Conservation (phyloP, 106 monocot genomes). For the Dendrobium nobile region DNA sequence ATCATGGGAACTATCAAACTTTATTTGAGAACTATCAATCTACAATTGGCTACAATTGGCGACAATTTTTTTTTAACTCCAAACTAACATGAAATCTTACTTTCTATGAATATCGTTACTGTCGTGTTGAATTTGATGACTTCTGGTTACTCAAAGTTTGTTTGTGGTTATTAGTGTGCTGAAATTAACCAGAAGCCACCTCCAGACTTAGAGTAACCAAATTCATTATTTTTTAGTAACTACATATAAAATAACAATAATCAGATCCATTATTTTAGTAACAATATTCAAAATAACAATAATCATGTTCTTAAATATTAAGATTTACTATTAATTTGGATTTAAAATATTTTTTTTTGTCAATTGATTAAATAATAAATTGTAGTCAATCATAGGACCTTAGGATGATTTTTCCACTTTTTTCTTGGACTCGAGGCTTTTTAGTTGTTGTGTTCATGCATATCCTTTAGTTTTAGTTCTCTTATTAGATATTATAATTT, state of each 20-base stretch:
- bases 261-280: neutral
- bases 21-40: conserved; percentile 15
- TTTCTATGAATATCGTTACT: neutral
- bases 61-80: neutral
- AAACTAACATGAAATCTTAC: neutral
- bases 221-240: neutral
- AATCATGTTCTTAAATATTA: neutral
- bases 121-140: neutral
- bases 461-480: neutral
- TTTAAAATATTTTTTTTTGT: neutral
- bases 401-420: neutral
- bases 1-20: conserved; percentile 66
- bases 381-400: neutral
- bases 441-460: neutral
- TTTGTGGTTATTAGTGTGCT: neutral
- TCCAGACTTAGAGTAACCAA: neutral
- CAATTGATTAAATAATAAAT: neutral
- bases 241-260: neutral
- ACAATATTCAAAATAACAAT: neutral
- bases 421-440: neutral
- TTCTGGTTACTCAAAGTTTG: neutral
- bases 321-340: neutral
- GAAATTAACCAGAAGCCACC: neutral
- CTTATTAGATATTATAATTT: conserved; percentile 8
- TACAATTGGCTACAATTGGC: no score